Base-by-base conservation (phyloP, 495 filamentous ascomycete species). In the Coniosporium apollinis region DNA sequence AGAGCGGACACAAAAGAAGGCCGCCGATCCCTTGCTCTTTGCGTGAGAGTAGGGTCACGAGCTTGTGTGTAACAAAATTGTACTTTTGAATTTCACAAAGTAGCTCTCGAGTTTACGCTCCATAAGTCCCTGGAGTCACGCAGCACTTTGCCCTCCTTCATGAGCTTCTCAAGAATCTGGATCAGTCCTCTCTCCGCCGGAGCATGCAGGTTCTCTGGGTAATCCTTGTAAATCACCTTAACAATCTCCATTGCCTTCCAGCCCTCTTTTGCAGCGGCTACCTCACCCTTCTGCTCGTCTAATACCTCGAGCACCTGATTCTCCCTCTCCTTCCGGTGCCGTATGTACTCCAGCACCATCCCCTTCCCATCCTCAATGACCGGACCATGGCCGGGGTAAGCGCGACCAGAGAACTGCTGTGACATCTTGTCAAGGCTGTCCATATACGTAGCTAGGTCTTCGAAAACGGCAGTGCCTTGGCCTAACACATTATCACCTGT, bases 401-500 rank as follows among this genome's bases (percentile, higher is more conserved):
- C 84, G n/a, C 72, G 64, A 1, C 79, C 79, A 3, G 38, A 43
- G 38, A 79, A 78, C 14, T 72, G 55, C 13, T 54, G 47, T 30
- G 64, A 58, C 82, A 94, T 92, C 37, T 61, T 63, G 34, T 74
- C 60, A 10, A 97, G 55, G 33, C 73, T 83, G n/a, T 47, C 43
- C 38, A 94, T 57, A 49, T 94, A 97, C 3, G 57, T 58, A 4
- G 54, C 56, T 2, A 94, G 63, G 38, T 93, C 76, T 56, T 92
- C 84, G 49, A 94, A 94, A 9, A 94, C 85, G 19, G 80, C 74
- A 3, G 89, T 94, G 2, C 89, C 89, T 38, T 94, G 84, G 0
- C 89, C 89, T 3, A 97, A 67, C 20, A 97, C 82, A 46, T 89
- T 94, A 48, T 97, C 89, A 25, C 82, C 89, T 0, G 86, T 94